phyloP scores from a whole-genome alignment of 2,329 filamentous ascomycete genomes.

The Parascedosporium putredinis region DNA sequence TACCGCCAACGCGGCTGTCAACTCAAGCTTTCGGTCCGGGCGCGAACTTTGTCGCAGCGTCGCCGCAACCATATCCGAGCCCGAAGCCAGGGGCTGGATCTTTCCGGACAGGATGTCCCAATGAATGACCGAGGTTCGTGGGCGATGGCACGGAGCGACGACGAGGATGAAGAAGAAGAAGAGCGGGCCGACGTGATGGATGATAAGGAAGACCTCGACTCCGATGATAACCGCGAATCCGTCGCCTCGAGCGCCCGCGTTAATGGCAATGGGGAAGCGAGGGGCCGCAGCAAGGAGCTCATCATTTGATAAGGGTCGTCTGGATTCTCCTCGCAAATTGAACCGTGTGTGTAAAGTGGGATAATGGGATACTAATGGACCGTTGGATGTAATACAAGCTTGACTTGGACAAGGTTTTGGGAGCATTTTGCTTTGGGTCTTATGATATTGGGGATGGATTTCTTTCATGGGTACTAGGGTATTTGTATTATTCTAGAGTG shows the following conservation, averaged over 20 bases:
- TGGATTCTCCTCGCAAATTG: neutral
- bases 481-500: too few relatives aligned
- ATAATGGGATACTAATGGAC: neutral
- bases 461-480: too few relatives aligned
- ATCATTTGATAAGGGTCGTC: conserved; percentile 29
- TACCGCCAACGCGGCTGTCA: conserved; percentile 76
- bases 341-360: neutral
- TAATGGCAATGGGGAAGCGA: conserved; percentile 42
- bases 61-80: conserved; percentile 62
- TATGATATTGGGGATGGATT: too few relatives aligned
- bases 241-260: conserved; percentile 37
- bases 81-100: conserved; percentile 65
- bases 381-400: neutral
- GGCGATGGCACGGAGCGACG: conserved; percentile 59
- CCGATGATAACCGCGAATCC: conserved; percentile 40
- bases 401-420: too few relatives aligned
- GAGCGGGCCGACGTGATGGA: conserved; percentile 23
- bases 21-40: conserved; percentile 73
- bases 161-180: conserved; percentile 51
- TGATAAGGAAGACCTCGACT: conserved; percentile 55
- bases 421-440: too few relatives aligned
- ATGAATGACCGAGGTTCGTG: conserved; percentile 73
- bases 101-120: conserved; percentile 72
- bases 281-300: conserved; percentile 44
- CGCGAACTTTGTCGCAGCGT: conserved; percentile 79